These are phyloP conservation scores for Combretum micranthum DNA, from an alignment of 345 rosid genomes.

Conservation along the genomic window DNA sequence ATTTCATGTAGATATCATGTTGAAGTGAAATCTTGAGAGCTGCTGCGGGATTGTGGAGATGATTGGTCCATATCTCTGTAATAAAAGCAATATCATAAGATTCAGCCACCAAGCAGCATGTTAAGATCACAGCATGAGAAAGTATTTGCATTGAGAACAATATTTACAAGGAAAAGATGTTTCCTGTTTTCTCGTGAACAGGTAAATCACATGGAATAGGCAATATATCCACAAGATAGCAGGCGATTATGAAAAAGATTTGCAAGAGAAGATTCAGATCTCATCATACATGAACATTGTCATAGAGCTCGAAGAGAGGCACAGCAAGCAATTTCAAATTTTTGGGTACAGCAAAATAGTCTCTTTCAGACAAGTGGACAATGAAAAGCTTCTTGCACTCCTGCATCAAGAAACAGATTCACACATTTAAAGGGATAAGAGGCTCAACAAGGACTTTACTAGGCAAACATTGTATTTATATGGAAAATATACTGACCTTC, in stretches of 20 bases:
- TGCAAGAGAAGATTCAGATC: neutral
- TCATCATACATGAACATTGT: constrained; percentile 73
- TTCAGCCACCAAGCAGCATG: neutral
- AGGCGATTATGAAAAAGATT: neutral
- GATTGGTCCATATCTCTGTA: constrained; percentile 18
- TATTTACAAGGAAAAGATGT: no score
- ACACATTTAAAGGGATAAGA: neutral
- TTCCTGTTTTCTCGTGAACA: no score
- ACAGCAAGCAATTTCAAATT: constrained; percentile 96
- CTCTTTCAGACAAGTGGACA: constrained; percentile 93
- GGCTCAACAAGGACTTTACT: no score
- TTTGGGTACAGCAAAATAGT: constrained; percentile 94
- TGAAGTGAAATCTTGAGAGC: constrained; percentile 17
- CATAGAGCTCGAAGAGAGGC: constrained; percentile 93
- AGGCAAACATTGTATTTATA: no score
- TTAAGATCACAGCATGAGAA: neutral
- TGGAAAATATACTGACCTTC: constrained; percentile 39
- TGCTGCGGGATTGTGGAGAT: constrained; percentile 20
- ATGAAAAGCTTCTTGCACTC: constrained; percentile 95
- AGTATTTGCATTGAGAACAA: no score
- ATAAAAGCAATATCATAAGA: neutral
- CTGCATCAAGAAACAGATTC: constrained; percentile 31
- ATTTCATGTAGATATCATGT: constrained; percentile 11
- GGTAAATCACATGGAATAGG: no score
- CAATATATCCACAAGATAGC: no score